Conservation (phyloP, 176 grass and related monocot species). For the Bonia amplexicaulis region DNA sequence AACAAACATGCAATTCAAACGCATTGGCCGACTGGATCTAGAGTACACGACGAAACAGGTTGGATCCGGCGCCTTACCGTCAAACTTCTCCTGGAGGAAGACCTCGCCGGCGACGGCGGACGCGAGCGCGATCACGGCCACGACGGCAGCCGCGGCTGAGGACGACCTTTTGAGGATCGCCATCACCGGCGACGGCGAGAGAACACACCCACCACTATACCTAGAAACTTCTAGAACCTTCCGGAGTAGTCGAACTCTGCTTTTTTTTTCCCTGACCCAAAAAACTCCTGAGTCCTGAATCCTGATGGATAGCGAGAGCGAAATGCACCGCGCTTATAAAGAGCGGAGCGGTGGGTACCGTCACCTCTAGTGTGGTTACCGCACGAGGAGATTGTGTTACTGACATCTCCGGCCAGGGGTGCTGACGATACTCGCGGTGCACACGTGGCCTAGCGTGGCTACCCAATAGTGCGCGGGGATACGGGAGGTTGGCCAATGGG, state of each 20-base stretch:
- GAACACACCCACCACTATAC: background rate
- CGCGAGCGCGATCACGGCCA: constrained; percentile 34
- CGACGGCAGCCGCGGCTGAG: constrained; percentile 14
- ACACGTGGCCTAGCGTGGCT: background rate
- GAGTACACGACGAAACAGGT: background rate
- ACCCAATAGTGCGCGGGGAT: background rate
- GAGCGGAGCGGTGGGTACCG: background rate
- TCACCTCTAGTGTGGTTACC: background rate
- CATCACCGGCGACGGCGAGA: constrained; percentile 30
- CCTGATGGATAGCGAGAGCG: constrained; percentile 13
- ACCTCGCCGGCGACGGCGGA: constrained; percentile 48
- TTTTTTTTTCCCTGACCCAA: background rate
- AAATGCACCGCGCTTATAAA: constrained; percentile 20
- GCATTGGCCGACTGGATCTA: background rate
- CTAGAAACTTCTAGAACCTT: constrained; percentile 21
- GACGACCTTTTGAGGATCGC: constrained; percentile 16
- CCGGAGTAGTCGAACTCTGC: background rate
- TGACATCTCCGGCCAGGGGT: background rate
- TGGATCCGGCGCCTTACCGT: constrained; percentile 28
- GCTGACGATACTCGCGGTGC: background rate
- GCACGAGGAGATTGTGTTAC: background rate
- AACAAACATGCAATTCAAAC: background rate
- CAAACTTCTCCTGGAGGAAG: constrained; percentile 78
- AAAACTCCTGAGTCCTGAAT: constrained; percentile 15
- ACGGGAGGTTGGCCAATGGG: background rate